Evolutionary conservation across 2,329 filamentous ascomycete species (phyloP).

Genomic region (Penicillium brevicompactum): DNA sequence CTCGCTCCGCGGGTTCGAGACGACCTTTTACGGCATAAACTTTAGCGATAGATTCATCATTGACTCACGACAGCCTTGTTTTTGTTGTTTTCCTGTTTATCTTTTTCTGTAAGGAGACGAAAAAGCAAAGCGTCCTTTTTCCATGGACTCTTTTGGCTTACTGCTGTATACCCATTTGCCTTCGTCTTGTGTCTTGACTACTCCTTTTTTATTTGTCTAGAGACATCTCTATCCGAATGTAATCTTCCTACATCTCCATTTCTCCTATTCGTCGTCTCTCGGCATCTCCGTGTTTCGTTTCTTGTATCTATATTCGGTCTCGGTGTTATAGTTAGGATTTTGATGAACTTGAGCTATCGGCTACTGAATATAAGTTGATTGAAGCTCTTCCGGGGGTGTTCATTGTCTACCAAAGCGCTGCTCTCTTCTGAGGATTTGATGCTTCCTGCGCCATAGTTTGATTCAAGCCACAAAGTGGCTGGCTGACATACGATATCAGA

Average conservation of each 20-base stretch:
- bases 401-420: no score
- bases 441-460: no score
- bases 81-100: slow-evolving; percentile 4
- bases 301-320: background rate
- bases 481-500: no score
- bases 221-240: background rate
- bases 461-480: no score
- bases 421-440: no score
- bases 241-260: background rate
- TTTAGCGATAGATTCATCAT: slow-evolving; percentile 28
- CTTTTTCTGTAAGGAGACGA: slow-evolving; percentile 19
- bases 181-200: background rate
- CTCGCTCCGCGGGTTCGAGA: slow-evolving; percentile 14
- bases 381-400: no score
- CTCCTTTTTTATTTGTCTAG: background rate
- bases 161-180: slow-evolving; percentile 25
- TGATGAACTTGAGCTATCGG: background rate
- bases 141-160: slow-evolving; percentile 2
- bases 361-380: no score
- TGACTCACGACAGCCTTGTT: slow-evolving; percentile 24
- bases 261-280: background rate
- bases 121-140: slow-evolving; percentile 7
- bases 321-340: background rate
- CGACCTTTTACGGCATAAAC: slow-evolving; percentile 35
- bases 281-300: background rate